A percentile compares a stretch with the other conserved stretches of the same genome.
Conservation (phyloP, 2,329 filamentous ascomycete genomes). For the Aschersonia sp. region DNA sequence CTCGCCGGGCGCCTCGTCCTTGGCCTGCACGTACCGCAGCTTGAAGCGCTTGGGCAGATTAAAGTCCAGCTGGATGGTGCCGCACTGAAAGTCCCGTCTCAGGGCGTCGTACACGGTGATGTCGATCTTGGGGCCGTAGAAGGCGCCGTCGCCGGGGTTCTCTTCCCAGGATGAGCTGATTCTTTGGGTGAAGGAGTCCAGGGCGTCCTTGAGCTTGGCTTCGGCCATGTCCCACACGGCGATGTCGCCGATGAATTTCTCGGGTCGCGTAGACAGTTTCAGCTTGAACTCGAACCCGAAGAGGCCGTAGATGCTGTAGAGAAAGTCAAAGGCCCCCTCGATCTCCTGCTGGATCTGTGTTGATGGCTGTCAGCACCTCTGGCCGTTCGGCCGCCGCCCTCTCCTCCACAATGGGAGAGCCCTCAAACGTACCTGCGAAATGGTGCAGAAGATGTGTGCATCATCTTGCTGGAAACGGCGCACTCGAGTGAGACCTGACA, state of each 20-base stretch:
- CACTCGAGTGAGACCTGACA: conserved; percentile 83
- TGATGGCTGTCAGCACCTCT: neutral
- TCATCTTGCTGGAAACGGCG: conserved; percentile 94
- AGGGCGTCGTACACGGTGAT: conserved; percentile 86
- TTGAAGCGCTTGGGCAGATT: conserved; percentile 42
- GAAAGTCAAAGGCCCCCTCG: conserved; percentile 73
- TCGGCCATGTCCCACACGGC: conserved; percentile 87
- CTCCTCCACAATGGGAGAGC: neutral
- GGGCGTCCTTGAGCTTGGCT: conserved; percentile 59
- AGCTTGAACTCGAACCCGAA: conserved; percentile 63
- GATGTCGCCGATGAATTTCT: conserved; percentile 77
- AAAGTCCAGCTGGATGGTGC: conserved; percentile 93
- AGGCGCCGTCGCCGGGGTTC: conserved; percentile 90
- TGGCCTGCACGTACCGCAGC: conserved; percentile 35
- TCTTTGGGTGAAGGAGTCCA: conserved; percentile 57
- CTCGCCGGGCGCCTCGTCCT: conserved; percentile 24
- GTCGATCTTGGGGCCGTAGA: conserved; percentile 98
- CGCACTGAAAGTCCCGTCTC: conserved; percentile 43
- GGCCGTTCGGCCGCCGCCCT: neutral
- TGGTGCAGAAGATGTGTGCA: conserved; percentile 78
- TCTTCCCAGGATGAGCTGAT: conserved; percentile 65
- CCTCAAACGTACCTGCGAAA: conserved; percentile 16
- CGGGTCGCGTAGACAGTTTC: conserved; percentile 79
- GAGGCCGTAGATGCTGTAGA: conserved; percentile 58
- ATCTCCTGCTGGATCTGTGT: conserved; percentile 35